phyloP scores from a whole-genome alignment of 2,329 filamentous ascomycete genomes.

The Stagonosporopsis vannaccii region DNA sequence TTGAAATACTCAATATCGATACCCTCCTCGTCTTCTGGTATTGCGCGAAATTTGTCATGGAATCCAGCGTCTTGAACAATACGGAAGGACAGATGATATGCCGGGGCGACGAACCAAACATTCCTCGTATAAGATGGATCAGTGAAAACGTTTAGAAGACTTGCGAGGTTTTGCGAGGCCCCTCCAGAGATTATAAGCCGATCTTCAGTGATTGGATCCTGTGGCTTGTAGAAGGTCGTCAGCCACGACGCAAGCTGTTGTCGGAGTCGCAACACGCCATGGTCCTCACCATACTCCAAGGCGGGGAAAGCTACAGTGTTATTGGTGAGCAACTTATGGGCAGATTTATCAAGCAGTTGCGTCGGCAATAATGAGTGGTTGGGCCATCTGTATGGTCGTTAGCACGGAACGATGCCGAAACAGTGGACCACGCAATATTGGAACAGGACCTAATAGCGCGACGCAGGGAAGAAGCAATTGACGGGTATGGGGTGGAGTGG shows the following conservation, averaged over 20 bases:
- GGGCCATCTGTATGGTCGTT: conserved; percentile 67
- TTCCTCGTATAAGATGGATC: conserved; percentile 77
- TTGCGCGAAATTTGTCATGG: conserved; percentile 67
- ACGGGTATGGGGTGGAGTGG: conserved; percentile 10
- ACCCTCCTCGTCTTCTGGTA: conserved; percentile 80
- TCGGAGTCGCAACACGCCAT: conserved; percentile 65
- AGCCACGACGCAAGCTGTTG: conserved; percentile 75
- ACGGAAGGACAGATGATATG: conserved; percentile 84
- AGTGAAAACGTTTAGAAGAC: conserved; percentile 78
- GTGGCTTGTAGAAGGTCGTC: conserved; percentile 64
- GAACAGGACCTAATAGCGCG: conserved; percentile 14
- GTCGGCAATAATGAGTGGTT: conserved; percentile 70
- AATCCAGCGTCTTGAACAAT: conserved; percentile 86
- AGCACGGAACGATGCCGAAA: conserved; percentile 20
- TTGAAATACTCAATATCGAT: conserved; percentile 71
- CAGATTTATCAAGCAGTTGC: conserved; percentile 66
- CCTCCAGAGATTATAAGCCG: conserved; percentile 85
- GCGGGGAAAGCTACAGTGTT: conserved; percentile 66
- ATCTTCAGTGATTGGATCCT: conserved; percentile 55
- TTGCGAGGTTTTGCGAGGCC: conserved; percentile 82
- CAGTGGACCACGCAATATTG: conserved; percentile 27
- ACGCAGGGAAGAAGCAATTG: conserved; percentile 14
- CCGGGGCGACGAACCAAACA: conserved; percentile 82
- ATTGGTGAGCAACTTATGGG: conserved; percentile 67
- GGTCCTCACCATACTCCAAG: conserved; percentile 82